Base-by-base conservation (phyloP, 345 rosid species). In the Pistacia vera region DNA sequence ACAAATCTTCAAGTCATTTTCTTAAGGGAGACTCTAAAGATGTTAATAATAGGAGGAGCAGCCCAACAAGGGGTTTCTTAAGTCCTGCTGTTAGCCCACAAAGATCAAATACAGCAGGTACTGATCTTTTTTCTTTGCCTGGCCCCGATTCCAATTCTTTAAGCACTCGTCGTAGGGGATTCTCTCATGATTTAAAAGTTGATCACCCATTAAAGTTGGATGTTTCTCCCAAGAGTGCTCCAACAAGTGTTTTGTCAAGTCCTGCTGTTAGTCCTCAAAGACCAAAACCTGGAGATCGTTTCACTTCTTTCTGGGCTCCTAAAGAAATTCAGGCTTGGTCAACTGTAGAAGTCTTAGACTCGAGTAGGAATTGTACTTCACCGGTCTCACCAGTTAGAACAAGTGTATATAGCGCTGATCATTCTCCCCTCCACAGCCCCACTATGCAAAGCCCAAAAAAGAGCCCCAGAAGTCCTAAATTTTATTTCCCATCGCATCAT, bases 201-300 rank as follows among this genome's bases (percentile, higher is more conserved):
- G 74, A 35, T 71, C 70, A 67, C 77, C 81, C 82, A 68, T 70
- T 64, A 77, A 84, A 81, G 78, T 28, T 51, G 64, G 65, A 81
- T 41, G 72, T 70, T 18, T 79, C 83, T 49, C 84, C 86, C 14
- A 77, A 83, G 74, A 91, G 96, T 72, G 91, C 93, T 71, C 93
- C 96, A 25, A 72, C 88, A 11, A 88, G 86, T 72, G 70, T 81
- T 82, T 78, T 80, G 46, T 78, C 90, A 18, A 89, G 90, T 75
- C 93, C 90, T 57, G 70, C 56, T 17, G 75, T 81, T 59, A 87
- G 90, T 74, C 89, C 90, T 2, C 78, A 58, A 74, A 81, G 85
- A 78, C 73, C 83, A 11, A 64, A 65, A 55, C 46, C 67, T 0
- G 77, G 75, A 54, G 80, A 82, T 35, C 11, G 18, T 25, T 75